phyloP scores from a whole-genome alignment of 2,329 filamentous ascomycete genomes.

The Gaeumannomyces sp. region DNA sequence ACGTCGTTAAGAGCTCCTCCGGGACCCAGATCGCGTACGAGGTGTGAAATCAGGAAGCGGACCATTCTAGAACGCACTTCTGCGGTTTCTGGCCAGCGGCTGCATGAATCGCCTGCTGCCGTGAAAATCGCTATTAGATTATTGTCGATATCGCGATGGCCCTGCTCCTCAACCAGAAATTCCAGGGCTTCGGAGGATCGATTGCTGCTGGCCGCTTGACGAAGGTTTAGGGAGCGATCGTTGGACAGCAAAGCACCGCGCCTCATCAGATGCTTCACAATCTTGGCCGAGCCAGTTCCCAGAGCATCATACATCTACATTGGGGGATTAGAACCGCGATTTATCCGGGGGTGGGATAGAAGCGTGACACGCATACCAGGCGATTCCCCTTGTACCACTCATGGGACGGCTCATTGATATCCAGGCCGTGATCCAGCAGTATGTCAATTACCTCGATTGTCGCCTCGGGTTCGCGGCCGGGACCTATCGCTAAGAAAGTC shows the following conservation, averaged over 20 bases:
- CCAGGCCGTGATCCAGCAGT: not conserved
- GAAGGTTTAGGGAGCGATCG: not conserved
- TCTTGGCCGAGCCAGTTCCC: not conserved
- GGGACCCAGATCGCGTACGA: not conserved
- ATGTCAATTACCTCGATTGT: not conserved
- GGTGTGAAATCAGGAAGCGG: not conserved
- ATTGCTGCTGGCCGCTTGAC: not conserved
- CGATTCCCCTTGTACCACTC: not conserved
- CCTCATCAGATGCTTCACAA: not conserved
- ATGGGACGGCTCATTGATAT: not conserved
- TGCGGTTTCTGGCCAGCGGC: too few relatives aligned
- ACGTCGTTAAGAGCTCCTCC: not conserved
- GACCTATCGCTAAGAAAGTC: not conserved
- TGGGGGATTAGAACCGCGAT: not conserved
- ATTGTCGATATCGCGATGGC: not conserved
- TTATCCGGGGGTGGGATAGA: too few relatives aligned
- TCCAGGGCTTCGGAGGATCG: not conserved
- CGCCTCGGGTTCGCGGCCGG: not conserved
- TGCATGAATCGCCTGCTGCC: too few relatives aligned
- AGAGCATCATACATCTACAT: not conserved
- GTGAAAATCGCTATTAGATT: too few relatives aligned
- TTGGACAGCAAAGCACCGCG: not conserved
- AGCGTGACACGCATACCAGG: not conserved
- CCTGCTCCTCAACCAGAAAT: not conserved
- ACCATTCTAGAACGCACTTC: not conserved